phyloP scores from a whole-genome alignment of 2,329 filamentous ascomycete species.

The Dichotomopilus funicola region DNA sequence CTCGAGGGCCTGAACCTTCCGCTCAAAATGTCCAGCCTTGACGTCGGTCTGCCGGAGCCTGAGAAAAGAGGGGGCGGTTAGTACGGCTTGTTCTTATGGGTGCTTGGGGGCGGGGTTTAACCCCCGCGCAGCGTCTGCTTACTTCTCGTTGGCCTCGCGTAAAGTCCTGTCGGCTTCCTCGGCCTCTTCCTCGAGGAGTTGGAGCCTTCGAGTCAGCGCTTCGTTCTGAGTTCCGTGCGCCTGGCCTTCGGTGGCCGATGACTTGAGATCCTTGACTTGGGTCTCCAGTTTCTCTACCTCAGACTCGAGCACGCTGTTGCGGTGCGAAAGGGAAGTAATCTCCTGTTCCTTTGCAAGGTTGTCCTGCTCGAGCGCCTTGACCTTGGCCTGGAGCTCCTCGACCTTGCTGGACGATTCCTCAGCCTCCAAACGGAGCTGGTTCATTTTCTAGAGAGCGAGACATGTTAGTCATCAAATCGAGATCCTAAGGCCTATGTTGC shows the following conservation, averaged over 20 bases:
- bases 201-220: conserved; percentile 81
- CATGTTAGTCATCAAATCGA: conserved; percentile 23
- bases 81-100: conserved; percentile 3
- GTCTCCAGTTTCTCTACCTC: conserved; percentile 92
- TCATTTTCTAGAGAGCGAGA: conserved; percentile 67
- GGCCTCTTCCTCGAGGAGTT: conserved; percentile 95
- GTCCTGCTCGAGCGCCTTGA: conserved; percentile 91
- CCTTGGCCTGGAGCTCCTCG: conserved; percentile 78
- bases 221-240: conserved; percentile 87
- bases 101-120: conserved; percentile 6
- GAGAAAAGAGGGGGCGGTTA: conserved; percentile 20
- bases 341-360: conserved; percentile 96
- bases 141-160: conserved; percentile 98
- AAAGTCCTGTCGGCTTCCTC: conserved; percentile 95
- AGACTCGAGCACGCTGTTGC: conserved; percentile 81
- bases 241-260: conserved; percentile 71
- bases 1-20: conserved; percentile 97
- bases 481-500: too few species aligned
- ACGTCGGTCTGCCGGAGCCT: conserved; percentile 98
- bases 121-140: conserved; percentile 35
- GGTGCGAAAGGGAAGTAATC: conserved; percentile 92
- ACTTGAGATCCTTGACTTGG: conserved; percentile 80
- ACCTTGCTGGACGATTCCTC: conserved; percentile 76
- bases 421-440: conserved; percentile 85
- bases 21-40: conserved; percentile 98